Conservation (phyloP, 768 basidiomycete species). For the Pleurotus ostreatus region DNA sequence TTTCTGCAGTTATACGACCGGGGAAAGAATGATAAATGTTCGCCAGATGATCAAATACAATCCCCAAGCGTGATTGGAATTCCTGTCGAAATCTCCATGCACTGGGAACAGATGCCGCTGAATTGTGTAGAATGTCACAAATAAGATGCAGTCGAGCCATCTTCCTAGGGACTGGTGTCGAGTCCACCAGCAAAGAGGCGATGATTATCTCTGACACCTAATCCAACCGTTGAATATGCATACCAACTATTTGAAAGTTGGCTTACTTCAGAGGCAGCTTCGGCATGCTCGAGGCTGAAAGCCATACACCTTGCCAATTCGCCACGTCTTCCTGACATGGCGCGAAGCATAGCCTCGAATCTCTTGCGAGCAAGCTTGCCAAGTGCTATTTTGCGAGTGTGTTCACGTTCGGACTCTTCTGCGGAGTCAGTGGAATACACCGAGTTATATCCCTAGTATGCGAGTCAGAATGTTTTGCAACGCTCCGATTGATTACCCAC, state of each 20-base stretch:
- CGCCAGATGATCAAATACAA: conserved; percentile 93
- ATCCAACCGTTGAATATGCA: background rate
- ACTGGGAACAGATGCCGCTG: conserved; percentile 87
- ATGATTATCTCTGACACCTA: conserved; percentile 91
- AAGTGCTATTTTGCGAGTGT: conserved; percentile 67
- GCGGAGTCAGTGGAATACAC: conserved; percentile 91
- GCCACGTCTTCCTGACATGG: conserved; percentile 79
- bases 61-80: conserved; percentile 86
- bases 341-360: conserved; percentile 89
- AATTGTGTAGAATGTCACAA: conserved; percentile 97
- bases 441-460: conserved; percentile 73
- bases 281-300: conserved; percentile 95
- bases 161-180: conserved; percentile 97
- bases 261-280: conserved; percentile 86
- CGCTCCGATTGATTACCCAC: conserved; percentile 27
- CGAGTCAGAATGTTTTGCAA: conserved; percentile 4
- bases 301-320: conserved; percentile 95
- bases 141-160: conserved; percentile 92
- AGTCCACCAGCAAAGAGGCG: conserved; percentile 80
- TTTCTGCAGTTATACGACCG: conserved; percentile 92
- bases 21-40: conserved; percentile 95
- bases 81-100: conserved; percentile 98
- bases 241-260: conserved; percentile 1
- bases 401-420: conserved; percentile 90
- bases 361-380: conserved; percentile 77